A percentile compares a stretch with the other conserved stretches of the same genome.
These are phyloP conservation scores for Yarrowia deformans DNA, from an alignment of 805 yeast genomes.

Conservation along the genomic window DNA sequence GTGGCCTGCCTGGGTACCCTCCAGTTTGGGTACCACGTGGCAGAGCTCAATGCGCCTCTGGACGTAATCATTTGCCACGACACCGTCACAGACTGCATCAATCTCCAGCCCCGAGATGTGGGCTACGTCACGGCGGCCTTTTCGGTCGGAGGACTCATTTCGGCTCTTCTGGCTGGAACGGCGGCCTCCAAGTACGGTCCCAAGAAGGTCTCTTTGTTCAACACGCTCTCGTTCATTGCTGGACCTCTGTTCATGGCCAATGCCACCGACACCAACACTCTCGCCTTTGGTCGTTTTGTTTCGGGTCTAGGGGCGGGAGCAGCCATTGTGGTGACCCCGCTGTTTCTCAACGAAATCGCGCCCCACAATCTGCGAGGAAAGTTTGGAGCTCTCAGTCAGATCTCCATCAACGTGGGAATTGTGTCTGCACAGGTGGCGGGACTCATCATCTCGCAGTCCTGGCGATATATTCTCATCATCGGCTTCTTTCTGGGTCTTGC, in stretches of 20 bases:
- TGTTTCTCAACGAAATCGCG: constrained; percentile 79
- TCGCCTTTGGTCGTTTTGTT: constrained; percentile 74
- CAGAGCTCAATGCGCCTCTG: constrained; percentile 92
- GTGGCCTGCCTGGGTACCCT: constrained; percentile 79
- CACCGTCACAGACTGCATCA: constrained; percentile 58
- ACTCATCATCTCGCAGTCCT: constrained; percentile 69
- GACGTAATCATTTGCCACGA: constrained; percentile 65
- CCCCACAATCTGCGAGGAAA: constrained; percentile 74
- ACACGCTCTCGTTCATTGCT: constrained; percentile 59
- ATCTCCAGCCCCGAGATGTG: constrained; percentile 52
- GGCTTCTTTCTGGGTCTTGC: constrained; percentile 64
- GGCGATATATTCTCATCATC: constrained; percentile 75
- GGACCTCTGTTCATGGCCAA: constrained; percentile 70
- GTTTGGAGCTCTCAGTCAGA: constrained; percentile 90
- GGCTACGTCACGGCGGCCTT: constrained; percentile 77
- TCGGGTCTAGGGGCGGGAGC: constrained; percentile 90
- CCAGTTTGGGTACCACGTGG: constrained; percentile 94
- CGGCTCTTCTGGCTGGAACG: constrained; percentile 72
- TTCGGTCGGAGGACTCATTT: constrained; percentile 82
- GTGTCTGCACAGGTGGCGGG: constrained; percentile 80
- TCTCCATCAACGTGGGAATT: constrained; percentile 85
- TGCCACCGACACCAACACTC: constrained; percentile 54
- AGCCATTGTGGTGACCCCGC: constrained; percentile 83
- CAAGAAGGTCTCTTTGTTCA: constrained; percentile 58
- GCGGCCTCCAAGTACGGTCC: constrained; percentile 74